phyloP scores from a whole-genome alignment of 2,329 filamentous ascomycete genomes.

The Myriosclerotinia curreyana region DNA sequence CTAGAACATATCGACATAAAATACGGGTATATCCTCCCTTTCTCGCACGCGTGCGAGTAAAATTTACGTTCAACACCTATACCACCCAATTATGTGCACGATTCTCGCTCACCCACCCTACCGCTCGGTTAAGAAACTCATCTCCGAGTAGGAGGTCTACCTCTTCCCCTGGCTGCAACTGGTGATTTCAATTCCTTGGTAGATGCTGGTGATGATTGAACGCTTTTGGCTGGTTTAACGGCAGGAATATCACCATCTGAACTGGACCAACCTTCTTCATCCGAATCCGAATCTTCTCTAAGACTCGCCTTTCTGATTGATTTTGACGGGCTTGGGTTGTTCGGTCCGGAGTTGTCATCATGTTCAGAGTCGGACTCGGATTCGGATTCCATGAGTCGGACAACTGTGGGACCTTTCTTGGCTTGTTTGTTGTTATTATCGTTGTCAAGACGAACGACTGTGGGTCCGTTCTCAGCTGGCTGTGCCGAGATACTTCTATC shows the following conservation, averaged over 20 bases:
- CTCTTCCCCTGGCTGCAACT: not conserved
- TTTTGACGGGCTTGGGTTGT: not conserved
- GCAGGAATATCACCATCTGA: slow-evolving; percentile 19
- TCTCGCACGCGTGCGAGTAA: not conserved
- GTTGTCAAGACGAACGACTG: slow-evolving; percentile 31
- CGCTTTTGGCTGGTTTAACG: not conserved
- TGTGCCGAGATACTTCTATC: slow-evolving; percentile 1
- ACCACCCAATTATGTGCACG: not conserved
- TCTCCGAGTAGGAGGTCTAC: not conserved
- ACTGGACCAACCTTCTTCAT: slow-evolving; percentile 15
- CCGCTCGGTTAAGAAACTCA: not conserved
- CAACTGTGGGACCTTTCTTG: slow-evolving; percentile 33
- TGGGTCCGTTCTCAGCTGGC: slow-evolving; percentile 27
- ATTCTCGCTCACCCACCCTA: not conserved
- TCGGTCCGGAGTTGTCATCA: not conserved
- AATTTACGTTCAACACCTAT: not conserved
- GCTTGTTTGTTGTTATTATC: not conserved
- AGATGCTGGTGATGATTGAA: not conserved
- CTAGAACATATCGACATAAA: not conserved
- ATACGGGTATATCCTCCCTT: not conserved
- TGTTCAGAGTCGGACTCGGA: slow-evolving; percentile 18
- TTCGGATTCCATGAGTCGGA: slow-evolving; percentile 31
- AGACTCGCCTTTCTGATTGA: not conserved
- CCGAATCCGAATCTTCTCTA: slow-evolving; percentile 17
- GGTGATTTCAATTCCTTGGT: not conserved